Base-by-base conservation (phyloP, 805 yeast genomes). In the Teunomyces pallodes region DNA sequence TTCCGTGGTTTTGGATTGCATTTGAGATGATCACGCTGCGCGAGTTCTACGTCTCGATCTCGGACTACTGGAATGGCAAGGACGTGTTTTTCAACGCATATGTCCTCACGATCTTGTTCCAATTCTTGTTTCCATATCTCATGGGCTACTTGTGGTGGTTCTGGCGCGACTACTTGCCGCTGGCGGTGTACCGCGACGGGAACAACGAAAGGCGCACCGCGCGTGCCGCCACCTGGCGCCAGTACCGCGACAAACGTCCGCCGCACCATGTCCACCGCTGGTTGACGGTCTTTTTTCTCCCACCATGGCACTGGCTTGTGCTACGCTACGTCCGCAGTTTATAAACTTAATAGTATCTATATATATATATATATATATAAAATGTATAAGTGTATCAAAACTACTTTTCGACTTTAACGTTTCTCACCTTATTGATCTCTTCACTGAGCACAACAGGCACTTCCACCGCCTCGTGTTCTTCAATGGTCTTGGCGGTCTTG, bases 401-500 rank as follows among this genome's bases (percentile, higher is more conserved):
- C 17, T 42, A 13, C 13, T 42, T 28, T 28, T 36, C 36, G 12
- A 62, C 62, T 12, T 54, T 57, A 12, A 70, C 70, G 49, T 70
- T 67, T 57, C 67, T 68, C 38, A 73, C 54, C 57, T 65, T 71
- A 46, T 58, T 65, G 43, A 72, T 68, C 57, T 70, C 67, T 48
- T 73, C 81, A 32, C 67, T 74, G 55, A 77, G 70, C 32, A 69
- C 64, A 20, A 73, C 77, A 4, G 83, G 82, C 33, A 79, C 83
- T 50, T 77, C 82, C 24, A 74, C 66, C 5, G 76, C 67, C 49
- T 77, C 80, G 48, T 74, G 77, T 39, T 70, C 76, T 9, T 57
- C 60, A 24, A 59, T 59, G 9, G 35, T 32, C 35, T 32, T 32
- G 24, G 24, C 6, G 6, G 24, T 20, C 24, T 20, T 20, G 24